Conservation (phyloP, 1,139 yeast genomes). For the Eremothecium gossypii region DNA sequence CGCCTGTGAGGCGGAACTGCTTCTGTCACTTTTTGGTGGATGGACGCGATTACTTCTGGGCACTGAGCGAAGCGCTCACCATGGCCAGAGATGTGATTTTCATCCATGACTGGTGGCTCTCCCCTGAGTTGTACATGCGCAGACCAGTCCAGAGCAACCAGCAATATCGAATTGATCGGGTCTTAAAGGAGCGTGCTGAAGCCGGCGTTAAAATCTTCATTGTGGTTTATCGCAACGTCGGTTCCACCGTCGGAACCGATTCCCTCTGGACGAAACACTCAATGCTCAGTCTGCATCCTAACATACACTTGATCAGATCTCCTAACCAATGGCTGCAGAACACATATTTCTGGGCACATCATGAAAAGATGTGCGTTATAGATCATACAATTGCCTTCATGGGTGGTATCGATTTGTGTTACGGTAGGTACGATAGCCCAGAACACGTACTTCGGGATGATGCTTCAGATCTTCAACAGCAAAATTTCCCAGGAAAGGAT, state of each 20-base stretch:
- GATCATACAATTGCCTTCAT: constrained; percentile 85
- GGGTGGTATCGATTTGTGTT: constrained; percentile 94
- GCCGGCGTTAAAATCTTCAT: constrained; percentile 92
- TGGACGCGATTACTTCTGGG: constrained; percentile 95
- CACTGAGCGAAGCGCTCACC: constrained; percentile 81
- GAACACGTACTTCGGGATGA: constrained; percentile 89
- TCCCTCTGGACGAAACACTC: constrained; percentile 93
- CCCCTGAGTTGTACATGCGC: constrained; percentile 87
- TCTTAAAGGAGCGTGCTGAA: constrained; percentile 81
- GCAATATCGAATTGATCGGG: constrained; percentile 83
- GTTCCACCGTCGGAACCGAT: constrained; percentile 86
- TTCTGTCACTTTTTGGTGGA: constrained; percentile 97
- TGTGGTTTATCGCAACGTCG: constrained; percentile 92
- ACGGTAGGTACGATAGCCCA: constrained; percentile 93
- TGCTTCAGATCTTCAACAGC: constrained; percentile 42
- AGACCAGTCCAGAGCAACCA: constrained; percentile 95
- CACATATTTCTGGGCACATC: constrained; percentile 98
- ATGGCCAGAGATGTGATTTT: constrained; percentile 92
- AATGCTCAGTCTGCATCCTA: constrained; percentile 71
- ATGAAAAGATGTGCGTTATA: constrained; percentile 80
- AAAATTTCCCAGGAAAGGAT: constrained; percentile 92
- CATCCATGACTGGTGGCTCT: constrained; percentile 98
- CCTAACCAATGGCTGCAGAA: constrained; percentile 93
- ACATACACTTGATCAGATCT: constrained; percentile 83
- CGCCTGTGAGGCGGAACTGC: constrained; percentile 78